phyloP scores from a whole-genome alignment of 1,284 basidiomycete species.

The Limonomyces culmigenus region DNA sequence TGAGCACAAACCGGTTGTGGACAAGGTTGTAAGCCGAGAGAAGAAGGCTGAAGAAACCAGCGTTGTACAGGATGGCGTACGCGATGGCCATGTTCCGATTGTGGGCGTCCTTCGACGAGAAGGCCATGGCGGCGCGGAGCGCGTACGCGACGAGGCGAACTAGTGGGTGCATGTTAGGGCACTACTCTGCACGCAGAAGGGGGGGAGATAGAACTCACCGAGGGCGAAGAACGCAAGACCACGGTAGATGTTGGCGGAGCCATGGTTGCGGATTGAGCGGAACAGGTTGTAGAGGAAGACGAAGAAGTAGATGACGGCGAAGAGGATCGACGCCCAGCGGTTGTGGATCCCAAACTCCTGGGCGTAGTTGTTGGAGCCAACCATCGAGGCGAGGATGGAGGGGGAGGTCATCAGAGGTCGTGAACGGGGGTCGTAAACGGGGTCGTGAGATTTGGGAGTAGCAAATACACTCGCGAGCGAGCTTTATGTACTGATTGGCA shows the following conservation, averaged over 20 bases:
- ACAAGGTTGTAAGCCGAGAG: conserved; percentile 18
- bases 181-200: background rate
- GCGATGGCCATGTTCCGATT: conserved; percentile 11
- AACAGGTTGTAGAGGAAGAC: conserved; percentile 19
- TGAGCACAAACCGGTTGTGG: conserved; percentile 14
- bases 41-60: conserved; percentile 18
- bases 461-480: no score
- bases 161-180: conserved; percentile 3
- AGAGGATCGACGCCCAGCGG: conserved; percentile 24
- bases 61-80: conserved; percentile 15
- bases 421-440: no score
- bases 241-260: conserved; percentile 25
- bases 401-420: no score
- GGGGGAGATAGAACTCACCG: background rate
- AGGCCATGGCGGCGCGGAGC: conserved; percentile 15
- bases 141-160: conserved; percentile 15
- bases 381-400: no score
- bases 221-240: conserved; percentile 19
- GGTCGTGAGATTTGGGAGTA: no score
- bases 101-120: conserved; percentile 9
- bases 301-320: conserved; percentile 25
- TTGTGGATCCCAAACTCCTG: conserved; percentile 22
- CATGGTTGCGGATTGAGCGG: conserved; percentile 22
- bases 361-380: conserved; percentile 25
- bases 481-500: no score